Percentiles rank a stretch among this genome's conserved stretches.
These are phyloP conservation scores for Hyaloscypha variabilis DNA, from an alignment of 495 filamentous ascomycete genomes.

Conservation along the genomic window DNA sequence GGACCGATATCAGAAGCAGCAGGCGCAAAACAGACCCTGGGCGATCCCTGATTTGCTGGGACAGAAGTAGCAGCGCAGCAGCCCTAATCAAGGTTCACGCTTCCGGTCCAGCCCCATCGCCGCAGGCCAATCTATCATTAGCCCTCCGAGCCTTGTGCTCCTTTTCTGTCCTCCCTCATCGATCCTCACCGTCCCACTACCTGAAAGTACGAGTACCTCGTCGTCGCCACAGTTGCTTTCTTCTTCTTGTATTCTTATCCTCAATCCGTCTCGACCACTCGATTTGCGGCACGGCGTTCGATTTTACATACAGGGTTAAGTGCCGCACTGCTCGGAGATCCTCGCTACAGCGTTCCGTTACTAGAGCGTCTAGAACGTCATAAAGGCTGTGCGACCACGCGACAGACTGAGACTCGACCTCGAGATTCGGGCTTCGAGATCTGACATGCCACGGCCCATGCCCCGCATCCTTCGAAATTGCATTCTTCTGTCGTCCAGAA, in stretches of 20 bases:
- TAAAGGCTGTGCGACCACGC: conserved; percentile 28
- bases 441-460: conserved; percentile 24
- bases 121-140: conserved; percentile 10
- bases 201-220: not conserved
- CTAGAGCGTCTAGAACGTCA: conserved; percentile 15
- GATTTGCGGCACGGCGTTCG: not conserved
- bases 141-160: conserved; percentile 7
- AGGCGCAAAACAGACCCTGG: not conserved
- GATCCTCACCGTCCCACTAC: conserved; percentile 9
- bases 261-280: not conserved
- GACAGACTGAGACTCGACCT: conserved; percentile 4
- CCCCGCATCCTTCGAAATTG: conserved; percentile 8
- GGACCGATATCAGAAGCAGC: not conserved
- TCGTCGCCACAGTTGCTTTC: not conserved
- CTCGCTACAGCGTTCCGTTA: conserved; percentile 4
- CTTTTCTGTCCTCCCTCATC: not conserved
- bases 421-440: conserved; percentile 2
- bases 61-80: not conserved
- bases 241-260: not conserved
- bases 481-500: conserved; percentile 4
- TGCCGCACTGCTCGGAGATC: not conserved
- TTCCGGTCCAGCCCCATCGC: not conserved
- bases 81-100: conserved; percentile 3
- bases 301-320: not conserved
- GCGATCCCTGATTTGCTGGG: conserved; percentile 14